Base-by-base conservation (phyloP, 768 basidiomycete genomes). In the Collybia sordida region DNA sequence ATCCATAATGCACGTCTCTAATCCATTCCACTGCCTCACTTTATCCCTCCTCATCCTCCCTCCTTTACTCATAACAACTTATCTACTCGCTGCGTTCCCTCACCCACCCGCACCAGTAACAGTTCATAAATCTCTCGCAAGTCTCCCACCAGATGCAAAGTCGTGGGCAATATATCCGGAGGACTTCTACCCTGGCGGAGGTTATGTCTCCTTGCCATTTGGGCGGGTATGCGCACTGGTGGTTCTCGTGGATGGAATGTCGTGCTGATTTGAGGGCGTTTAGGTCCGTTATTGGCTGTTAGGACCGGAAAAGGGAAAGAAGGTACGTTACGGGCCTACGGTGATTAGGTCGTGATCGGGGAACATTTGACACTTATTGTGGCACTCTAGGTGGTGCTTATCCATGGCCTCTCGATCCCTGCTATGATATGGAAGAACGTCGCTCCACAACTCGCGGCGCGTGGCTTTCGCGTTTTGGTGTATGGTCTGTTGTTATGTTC, bases 391-490 rank as follows among this genome's bases (percentile, higher is more conserved):
- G 72, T 92, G 18, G 81, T 89, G 8, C 73, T 91, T 27, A 85
- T 93, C 6, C 86, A 90, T 54, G 90, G 90, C 11, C 75, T 91
- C 14, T 88, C 86, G 14, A 80, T 90, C 27, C 88, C 90, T 5
- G 73, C 88, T 25, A 80, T 90, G 41, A 77, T 90, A 46, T 91
- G 86, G 87, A 85, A 80, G 59, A 83, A 90, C 37, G 75, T 93
- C 19, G 85, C 84, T 0, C 86, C 86, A 3, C 68, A 69, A 40
- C 75, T 90, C 1, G 83, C 80, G 15, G 68, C 75, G 6, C 74
- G 69, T 47, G 88, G 88, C 6, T 85, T 81, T 69, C 86, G 85
- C 49, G 83, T 92, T 41, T 74, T 93, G 21, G 72, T 90, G 6
- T 93, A 90, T 55, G 88, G 88, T 88, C 36, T 54, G 51, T 58